Percentiles rank a stretch among this genome's conserved stretches.
Conservation (phyloP, 2,329 filamentous ascomycete genomes). For the Bipolaris gigantea region DNA sequence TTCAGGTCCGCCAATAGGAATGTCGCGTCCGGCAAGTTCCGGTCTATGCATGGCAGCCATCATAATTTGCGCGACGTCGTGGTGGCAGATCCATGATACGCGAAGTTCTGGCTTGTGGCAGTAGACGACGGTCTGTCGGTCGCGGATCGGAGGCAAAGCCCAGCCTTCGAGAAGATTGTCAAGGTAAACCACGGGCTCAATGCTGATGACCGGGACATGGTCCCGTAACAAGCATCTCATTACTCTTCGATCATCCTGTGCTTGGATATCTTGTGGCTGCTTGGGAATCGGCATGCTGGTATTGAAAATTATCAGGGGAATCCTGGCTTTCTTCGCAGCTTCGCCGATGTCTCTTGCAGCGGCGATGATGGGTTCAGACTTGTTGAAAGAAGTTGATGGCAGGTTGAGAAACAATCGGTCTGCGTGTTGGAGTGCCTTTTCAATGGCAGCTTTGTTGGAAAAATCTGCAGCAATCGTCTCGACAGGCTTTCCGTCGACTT, state of each 20-base stretch:
- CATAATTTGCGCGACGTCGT: conserved; percentile 47
- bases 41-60: conserved; percentile 39
- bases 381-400: conserved; percentile 35
- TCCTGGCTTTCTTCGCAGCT: conserved; percentile 20
- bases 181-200: conserved; percentile 46
- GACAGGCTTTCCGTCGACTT: conserved; percentile 17
- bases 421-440: conserved; percentile 17
- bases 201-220: conserved; percentile 37
- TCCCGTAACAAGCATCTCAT: conserved; percentile 40
- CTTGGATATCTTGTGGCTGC: conserved; percentile 27
- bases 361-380: conserved; percentile 27
- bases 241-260: conserved; percentile 34
- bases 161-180: conserved; percentile 48
- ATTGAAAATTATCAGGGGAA: conserved; percentile 33
- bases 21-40: conserved; percentile 41
- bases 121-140: conserved; percentile 43
- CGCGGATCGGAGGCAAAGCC: conserved; percentile 42
- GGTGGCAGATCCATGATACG: conserved; percentile 48
- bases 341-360: conserved; percentile 24
- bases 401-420: conserved; percentile 34
- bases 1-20: conserved; percentile 44
- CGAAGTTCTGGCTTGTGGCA: conserved; percentile 45
- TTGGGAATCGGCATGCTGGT: conserved; percentile 34
- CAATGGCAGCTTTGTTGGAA: conserved; percentile 17
- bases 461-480: conserved; percentile 29